Base-by-base conservation (phyloP, 2,329 filamentous ascomycete genomes). In the Alternaria sp. region DNA sequence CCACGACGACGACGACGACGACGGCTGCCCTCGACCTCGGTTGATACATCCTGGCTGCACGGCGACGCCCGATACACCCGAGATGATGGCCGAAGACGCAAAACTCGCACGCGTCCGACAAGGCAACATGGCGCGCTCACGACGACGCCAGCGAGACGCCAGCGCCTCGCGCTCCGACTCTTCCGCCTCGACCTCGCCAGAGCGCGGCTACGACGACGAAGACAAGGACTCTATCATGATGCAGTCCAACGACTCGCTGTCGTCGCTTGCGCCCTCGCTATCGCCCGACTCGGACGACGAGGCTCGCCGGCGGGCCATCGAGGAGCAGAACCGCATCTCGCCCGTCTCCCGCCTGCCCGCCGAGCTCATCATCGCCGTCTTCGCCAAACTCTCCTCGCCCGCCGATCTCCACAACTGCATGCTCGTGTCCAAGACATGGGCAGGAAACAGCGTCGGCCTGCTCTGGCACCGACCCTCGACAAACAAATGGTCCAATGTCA, bases 401-500 rank as follows among this genome's bases (percentile, higher is more conserved):
- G 81, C 83, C 42, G 94, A 99, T 72, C 85, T 97, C 68, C 85
- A 92, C 67, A 89, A 88, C 78, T 96, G 91, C 79, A 93, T 98
- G 91, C 83, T 95, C 65, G 93, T 97, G n/a, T 97, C 90, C 72
- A 93, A 93, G 78, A 87, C 90, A 62, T 99, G 95, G 95, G 91
- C 95, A 28, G 85, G 90, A 63, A 97, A 97, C 74, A 90, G 91
- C 51, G 95, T 98, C 67, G 94, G 95, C 63, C 85, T 97, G 65
- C 84, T 99, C 23, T 99, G 95, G 95, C 93, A 97, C 77, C 86
- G 95, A 37, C 95, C 95, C 1, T 88, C 92, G 28, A 98, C 95
- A 80, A 93, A 90, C 71, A 92, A 88, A 69, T 97, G 92, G 90
- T 79, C 84, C 11, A 93, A 93, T 73, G 87, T 97, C 70, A 83